Base-by-base conservation (phyloP, 176 grass and related monocot species). In the Puya raimondii region DNA sequence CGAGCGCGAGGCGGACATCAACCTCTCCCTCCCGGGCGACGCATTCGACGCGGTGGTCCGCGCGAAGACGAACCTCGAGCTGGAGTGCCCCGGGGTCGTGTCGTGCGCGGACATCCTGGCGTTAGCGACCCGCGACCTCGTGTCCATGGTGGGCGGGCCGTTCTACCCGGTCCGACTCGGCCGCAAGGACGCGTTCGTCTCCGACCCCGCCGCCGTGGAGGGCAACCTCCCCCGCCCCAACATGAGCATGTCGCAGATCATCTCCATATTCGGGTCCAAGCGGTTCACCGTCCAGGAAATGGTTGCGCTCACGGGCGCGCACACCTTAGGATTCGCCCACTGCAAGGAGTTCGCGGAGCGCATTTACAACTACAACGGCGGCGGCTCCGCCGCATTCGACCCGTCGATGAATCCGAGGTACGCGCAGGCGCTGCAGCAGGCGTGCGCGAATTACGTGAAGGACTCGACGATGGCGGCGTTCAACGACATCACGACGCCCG, bases 71-170 rank as follows among this genome's bases (percentile, higher is more conserved):
- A 79, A 80, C 10, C 86, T 94, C 9, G 90, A 94, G 86, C 84
- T 94, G 9, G 86, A 94, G 84, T 94, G 90, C 80, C 86, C 90
- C 48, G 90, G 86, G 11, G 79, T 89, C 8, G 93, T 97, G 2
- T 97, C 93, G 29, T 97, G 93, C 80, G 84, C 93, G 42, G 93
- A 97, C 79, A 72, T 97, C 79, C 77, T 97, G 0, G 80, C 93
- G 1, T 15, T 97, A 4, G 86, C 89, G 4, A 77, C 93, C 4
- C 79, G 86, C 49, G 77, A 77, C 65, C 86, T 94, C 4, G 68
- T 94, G 15, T 86, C 90, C 65, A 84, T 94, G 77, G 85, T 87
- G 22, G 90, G 90, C 12, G 90, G 90, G 7, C 90, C 90, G 21
- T 74, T 76, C 12, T 94, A 86, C 83, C 66, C 71, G 1, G 59